Evolutionary conservation across 148 eudicot species (phyloP), one percentile per base, ranked within the genome.

Genomic region (Camellia japonica): DNA sequence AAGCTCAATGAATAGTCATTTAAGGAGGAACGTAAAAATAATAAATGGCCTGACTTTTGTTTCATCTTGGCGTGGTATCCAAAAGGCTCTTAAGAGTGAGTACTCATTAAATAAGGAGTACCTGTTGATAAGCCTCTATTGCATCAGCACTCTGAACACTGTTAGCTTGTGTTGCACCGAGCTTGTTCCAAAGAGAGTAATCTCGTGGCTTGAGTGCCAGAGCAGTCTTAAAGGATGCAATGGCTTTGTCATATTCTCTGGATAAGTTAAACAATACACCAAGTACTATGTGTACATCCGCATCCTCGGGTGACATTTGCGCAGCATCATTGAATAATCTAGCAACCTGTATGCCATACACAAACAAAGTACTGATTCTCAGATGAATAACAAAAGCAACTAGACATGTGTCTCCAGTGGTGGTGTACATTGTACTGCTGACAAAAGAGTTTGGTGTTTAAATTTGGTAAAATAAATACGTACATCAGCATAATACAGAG

Each of bases 121-220:
- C 99, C 94, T 93, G 95, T 84, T 96, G 98, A 85, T 96, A 96
- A 79, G 99, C 98, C 47, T 76, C 74, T 80, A 96, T 92, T 68
- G 99, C 99, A 82, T 96, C 98, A 79, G 95, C 90, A 83, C 99
- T 94, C 88, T 92, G 99, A 72, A 94, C 87, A 83, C 98, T 96
- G 80, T 96, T 96, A 64, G 99, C 99, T 84, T 96, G 99, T 68
- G 99, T 96, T 62, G 99, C 99, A 82, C 98, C 99, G 81, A 96
- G 97, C 88, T 96, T 96, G 84, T 96, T 96, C 99, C 99, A 96
- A 51, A 96, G 95, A 63, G 99, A 96, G 81, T 96, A 96, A 84
- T 96, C 99, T 71, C 85, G 90, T 23, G 99, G 99, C 87, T 89
- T 96, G 79, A 96, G 91, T 78, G 85, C 86, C 75, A 96, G 76